Percentiles rank a stretch among this genome's conserved stretches.
These are phyloP conservation scores for Platismatia glauca DNA, from an alignment of 495 filamentous ascomycete genomes.

Conservation along the genomic window DNA sequence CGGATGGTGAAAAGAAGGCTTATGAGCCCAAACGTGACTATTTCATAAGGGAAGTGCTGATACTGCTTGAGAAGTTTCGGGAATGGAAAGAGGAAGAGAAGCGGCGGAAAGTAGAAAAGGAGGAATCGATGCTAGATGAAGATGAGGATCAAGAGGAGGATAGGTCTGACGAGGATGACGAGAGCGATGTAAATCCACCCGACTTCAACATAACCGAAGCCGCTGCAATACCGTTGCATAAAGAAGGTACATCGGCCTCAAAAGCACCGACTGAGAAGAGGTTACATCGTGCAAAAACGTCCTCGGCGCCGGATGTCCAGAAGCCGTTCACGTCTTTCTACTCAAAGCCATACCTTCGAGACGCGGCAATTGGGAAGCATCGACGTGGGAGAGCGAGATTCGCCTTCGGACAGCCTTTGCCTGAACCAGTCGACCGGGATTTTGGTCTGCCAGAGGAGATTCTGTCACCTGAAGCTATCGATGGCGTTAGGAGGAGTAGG, in stretches of 20 bases:
- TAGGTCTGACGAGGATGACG: conserved; percentile 24
- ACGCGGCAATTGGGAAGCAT: conserved; percentile 56
- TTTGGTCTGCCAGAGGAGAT: conserved; percentile 69
- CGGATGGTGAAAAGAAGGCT: conserved; percentile 70
- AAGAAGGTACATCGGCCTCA: conserved; percentile 51
- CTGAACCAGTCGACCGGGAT: conserved; percentile 57
- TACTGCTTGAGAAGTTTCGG: conserved; percentile 76
- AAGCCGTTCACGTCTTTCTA: conserved; percentile 83
- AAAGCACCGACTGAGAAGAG: conserved; percentile 10
- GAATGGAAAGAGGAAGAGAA: conserved; percentile 88
- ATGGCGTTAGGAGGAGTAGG: conserved; percentile 54
- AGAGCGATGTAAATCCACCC: conserved; percentile 43
- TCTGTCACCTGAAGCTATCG: conserved; percentile 57
- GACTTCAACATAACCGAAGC: conserved; percentile 67
- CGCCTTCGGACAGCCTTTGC: conserved; percentile 77
- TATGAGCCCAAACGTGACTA: conserved; percentile 79
- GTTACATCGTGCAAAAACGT: conserved; percentile 12
- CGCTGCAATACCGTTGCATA: conserved; percentile 62
- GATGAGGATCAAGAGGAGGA: conserved; percentile 38
- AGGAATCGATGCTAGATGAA: conserved; percentile 41
- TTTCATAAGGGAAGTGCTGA: conserved; percentile 71
- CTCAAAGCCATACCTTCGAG: conserved; percentile 63
- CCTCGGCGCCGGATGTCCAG: conserved; percentile 20
- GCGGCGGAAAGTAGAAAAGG: conserved; percentile 59
- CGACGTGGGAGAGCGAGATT: conserved; percentile 46